phyloP scores from a whole-genome alignment of 2,329 filamentous ascomycete species.

The Aspergillus pseudoterreus region DNA sequence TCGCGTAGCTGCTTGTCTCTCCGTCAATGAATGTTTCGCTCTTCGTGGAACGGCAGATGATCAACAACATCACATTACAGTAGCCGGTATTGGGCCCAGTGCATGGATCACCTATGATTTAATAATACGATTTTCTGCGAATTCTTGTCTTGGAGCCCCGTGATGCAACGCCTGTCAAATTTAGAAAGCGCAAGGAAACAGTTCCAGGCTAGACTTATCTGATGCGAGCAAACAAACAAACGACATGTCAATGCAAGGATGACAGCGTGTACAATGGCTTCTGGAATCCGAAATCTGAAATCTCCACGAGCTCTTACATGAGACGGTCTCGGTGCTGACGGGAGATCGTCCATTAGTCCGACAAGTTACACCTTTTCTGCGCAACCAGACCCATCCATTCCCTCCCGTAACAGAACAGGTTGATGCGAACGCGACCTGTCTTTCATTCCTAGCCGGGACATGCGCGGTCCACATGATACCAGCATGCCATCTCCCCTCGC shows the following conservation, averaged over 20 bases:
- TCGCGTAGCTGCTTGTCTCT: not conserved
- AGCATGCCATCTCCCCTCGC: not conserved
- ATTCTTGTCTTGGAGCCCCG: not conserved
- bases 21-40: conserved; percentile 2
- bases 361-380: not conserved
- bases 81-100: conserved; percentile 3
- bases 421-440: not conserved
- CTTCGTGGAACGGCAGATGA: conserved; percentile 7
- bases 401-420: not conserved
- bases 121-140: not conserved
- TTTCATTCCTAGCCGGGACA: not conserved
- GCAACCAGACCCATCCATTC: not conserved
- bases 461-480: not conserved
- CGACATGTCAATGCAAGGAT: too few relatives aligned
- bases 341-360: conserved; percentile 19
- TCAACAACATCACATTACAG: conserved; percentile 10
- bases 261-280: too few relatives aligned
- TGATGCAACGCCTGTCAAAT: too few relatives aligned
- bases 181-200: too few relatives aligned
- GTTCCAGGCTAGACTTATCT: too few relatives aligned
- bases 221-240: too few relatives aligned
- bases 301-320: not conserved
- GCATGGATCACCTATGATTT: not conserved
- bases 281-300: not conserved
- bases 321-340: conserved; percentile 4